Conservation (phyloP, 352 stramenopile species). For the Globisporangium orthogonon region DNA sequence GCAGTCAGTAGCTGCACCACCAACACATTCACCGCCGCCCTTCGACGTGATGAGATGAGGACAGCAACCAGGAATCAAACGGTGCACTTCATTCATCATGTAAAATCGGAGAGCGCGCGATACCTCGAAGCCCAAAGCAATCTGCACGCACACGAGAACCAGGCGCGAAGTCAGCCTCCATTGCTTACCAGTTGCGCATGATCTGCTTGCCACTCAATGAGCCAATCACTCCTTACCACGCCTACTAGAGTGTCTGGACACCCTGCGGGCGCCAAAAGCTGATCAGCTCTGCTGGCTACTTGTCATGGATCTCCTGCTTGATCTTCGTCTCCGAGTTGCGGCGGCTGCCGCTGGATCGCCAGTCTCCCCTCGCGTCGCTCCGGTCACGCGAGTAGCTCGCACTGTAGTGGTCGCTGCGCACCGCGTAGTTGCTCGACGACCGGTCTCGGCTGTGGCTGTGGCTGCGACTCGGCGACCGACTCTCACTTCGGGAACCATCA, state of each 20-base stretch:
- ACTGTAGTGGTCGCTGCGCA: constrained; percentile 4
- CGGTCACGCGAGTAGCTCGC: constrained; percentile 10
- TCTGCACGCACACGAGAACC: neutral
- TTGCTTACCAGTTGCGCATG: neutral
- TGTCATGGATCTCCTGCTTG: constrained; percentile 8
- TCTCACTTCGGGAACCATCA: constrained; percentile 15
- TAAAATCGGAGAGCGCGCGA: neutral
- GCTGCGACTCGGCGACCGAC: constrained; percentile 37
- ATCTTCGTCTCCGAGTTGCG: constrained; percentile 4
- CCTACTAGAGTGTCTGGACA: neutral
- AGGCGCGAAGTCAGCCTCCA: neutral
- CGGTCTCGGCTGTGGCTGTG: constrained; percentile 31
- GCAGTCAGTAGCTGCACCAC: neutral
- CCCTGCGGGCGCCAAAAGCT: neutral
- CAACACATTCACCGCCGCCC: too few species aligned
- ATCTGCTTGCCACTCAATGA: neutral
- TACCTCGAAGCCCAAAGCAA: neutral
- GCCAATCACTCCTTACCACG: neutral
- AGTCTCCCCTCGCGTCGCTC: constrained; percentile 1
- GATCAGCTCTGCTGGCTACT: neutral
- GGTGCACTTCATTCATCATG: constrained; percentile 1
- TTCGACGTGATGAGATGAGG: too few species aligned
- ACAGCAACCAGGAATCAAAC: neutral
- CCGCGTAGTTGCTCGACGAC: constrained; percentile 11
- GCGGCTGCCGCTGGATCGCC: constrained; percentile 1